Base-by-base conservation (phyloP, 345 rosid species). In the Heritiera littoralis region DNA sequence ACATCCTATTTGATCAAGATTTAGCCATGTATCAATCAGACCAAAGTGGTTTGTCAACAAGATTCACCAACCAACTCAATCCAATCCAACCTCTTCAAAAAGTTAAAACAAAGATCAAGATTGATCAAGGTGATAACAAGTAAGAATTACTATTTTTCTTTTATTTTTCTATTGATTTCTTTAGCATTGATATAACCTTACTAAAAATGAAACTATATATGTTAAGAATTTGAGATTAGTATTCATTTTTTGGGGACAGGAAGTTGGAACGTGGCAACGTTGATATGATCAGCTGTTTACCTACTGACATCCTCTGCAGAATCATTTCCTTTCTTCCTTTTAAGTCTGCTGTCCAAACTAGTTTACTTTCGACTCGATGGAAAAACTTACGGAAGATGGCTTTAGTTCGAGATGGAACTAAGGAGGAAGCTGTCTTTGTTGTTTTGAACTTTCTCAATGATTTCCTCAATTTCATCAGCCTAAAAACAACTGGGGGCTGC, bases 281-380 rank as follows among this genome's bases (percentile, higher is more conserved):
- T 60, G 65, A 60, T 60, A 9, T 10, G 2, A 60, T 60, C 65
- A 60, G 65, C 38, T 60, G 0, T 10, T 60, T 23, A 23, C 65
- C 65, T 23, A 4, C 9, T 23, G 65, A 60, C 65, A 60, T 60
- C 65, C 65, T 60, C 8, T 60, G 65, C 65, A 23, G 65, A 4
- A 60, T 60, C 65, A 9, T 60, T 60, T 60, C 65, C 65, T 60
- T 60, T 28, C 38, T 60, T 9, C 65, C 65, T 60, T 60, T 60
- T 10, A 38, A 60, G 6, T 23, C 14, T 20, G 65, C 38, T 3
- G 6, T 28, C 15, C 65, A 1, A 60, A 60, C 65, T 9, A 23
- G 65, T 60, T 23, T 23, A 9, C 38, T 60, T 60, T 60, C 65
- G 5, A 58, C 1, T 4, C 14, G 65, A 60, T 23, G 65, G 65